Conservation (phyloP, 768 basidiomycete genomes). For the Tulasnella calospora region DNA sequence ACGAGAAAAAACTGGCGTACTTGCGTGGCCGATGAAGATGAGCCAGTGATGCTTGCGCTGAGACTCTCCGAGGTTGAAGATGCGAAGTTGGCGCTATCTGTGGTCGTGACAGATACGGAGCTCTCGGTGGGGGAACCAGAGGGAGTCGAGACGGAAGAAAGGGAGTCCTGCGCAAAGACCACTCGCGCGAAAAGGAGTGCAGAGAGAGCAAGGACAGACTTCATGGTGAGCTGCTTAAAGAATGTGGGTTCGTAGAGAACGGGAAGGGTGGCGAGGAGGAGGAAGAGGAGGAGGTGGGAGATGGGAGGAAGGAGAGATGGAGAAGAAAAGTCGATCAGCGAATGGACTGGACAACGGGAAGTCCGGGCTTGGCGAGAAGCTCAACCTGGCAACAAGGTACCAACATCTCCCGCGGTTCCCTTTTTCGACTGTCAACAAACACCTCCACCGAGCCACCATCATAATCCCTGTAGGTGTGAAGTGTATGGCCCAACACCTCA, state of each 20-base stretch:
- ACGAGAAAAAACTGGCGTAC: not conserved
- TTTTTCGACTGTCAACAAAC: not conserved
- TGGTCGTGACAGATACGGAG: not conserved
- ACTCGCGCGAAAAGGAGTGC: conserved; percentile 10
- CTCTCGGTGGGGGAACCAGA: not conserved
- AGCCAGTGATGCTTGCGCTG: not conserved
- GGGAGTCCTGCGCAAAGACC: conserved; percentile 1
- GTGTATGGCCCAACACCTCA: not conserved
- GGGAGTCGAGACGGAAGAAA: not conserved
- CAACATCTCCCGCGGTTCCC: not conserved
- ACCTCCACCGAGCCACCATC: not conserved
- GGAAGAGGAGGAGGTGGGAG: not conserved
- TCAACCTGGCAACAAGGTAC: not conserved
- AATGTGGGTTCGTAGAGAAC: conserved; percentile 1
- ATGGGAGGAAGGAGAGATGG: not conserved
- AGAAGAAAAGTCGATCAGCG: not conserved
- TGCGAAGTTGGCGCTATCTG: not conserved
- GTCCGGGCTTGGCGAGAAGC: not conserved
- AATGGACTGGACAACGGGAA: not conserved
- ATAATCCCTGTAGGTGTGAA: not conserved
- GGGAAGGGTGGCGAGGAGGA: not conserved
- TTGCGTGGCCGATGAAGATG: not conserved
- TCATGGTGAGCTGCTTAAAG: conserved; percentile 21
- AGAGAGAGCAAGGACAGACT: conserved; percentile 9
- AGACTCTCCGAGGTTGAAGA: not conserved